phyloP scores from a whole-genome alignment of 2,329 filamentous ascomycete species.

The Albophoma yamanashiensis region DNA sequence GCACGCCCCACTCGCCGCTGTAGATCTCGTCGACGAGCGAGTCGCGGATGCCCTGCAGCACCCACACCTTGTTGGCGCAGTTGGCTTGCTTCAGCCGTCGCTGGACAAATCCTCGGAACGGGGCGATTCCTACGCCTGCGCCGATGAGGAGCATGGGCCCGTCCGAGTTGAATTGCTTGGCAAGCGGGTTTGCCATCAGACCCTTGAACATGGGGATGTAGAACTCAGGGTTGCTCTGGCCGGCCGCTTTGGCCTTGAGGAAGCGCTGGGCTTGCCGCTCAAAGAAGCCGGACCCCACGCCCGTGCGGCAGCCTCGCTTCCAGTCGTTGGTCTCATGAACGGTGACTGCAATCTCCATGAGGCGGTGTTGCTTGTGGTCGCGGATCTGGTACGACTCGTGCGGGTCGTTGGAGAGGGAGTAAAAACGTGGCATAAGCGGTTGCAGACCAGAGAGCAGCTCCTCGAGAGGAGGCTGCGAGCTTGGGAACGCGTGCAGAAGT shows the following conservation, averaged over 20 bases:
- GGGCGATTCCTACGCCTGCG: slow-evolving; percentile 91
- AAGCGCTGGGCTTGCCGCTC: slow-evolving; percentile 71
- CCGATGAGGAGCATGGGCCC: slow-evolving; percentile 97
- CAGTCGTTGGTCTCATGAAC: slow-evolving; percentile 82
- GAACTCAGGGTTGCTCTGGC: slow-evolving; percentile 48
- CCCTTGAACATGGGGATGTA: slow-evolving; percentile 96
- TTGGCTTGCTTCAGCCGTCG: slow-evolving; percentile 88
- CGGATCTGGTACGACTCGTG: slow-evolving; percentile 61
- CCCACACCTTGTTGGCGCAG: slow-evolving; percentile 97
- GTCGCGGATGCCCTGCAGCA: slow-evolving; percentile 89
- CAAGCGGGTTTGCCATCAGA: slow-evolving; percentile 92
- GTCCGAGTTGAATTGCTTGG: slow-evolving; percentile 82
- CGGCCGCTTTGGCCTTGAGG: slow-evolving; percentile 54
- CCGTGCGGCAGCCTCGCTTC: slow-evolving; percentile 61
- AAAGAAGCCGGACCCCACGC: slow-evolving; percentile 87
- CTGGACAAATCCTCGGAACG: slow-evolving; percentile 96
- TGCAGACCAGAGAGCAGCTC: slow-evolving; percentile 69
- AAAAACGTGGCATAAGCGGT: slow-evolving; percentile 94
- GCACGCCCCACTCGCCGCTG: slow-evolving; percentile 88
- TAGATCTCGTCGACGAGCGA: slow-evolving; percentile 93
- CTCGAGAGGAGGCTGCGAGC: slow-evolving; percentile 77
- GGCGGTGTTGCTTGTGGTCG: slow-evolving; percentile 60
- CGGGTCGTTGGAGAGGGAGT: slow-evolving; percentile 94
- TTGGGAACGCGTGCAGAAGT: slow-evolving; percentile 85
- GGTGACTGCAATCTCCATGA: slow-evolving; percentile 95